Conservation (phyloP, 2,329 filamentous ascomycete species). For the Fusarium mangiferae region DNA sequence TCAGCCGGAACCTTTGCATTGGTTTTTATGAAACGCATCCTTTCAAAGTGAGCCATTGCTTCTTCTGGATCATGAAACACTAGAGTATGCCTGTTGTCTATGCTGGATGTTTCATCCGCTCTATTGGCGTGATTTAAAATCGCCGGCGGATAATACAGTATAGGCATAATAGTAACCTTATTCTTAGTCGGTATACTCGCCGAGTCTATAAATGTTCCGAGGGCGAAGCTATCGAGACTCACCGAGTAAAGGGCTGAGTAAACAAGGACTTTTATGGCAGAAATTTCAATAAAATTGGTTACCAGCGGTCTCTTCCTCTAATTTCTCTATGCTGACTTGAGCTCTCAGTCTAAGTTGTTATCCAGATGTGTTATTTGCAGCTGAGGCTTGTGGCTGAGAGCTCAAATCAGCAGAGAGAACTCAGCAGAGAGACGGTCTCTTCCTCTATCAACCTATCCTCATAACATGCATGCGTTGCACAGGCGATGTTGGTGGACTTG, state of each 20-base stretch:
- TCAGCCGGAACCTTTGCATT: not conserved
- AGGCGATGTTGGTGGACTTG: not conserved
- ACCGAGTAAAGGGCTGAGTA: not conserved
- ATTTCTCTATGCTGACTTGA: no score
- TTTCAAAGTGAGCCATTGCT: not conserved
- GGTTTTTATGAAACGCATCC: not conserved
- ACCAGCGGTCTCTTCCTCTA: not conserved
- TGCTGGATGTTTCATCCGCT: not conserved
- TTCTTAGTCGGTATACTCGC: not conserved
- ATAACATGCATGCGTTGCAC: not conserved
- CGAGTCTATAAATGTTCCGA: not conserved
- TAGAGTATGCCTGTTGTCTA: not conserved
- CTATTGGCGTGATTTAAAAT: not conserved
- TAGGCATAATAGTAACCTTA: not conserved
- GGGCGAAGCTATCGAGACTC: not conserved
- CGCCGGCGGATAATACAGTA: not conserved
- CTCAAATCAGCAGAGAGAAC: no score
- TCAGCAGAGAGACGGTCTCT: no score
- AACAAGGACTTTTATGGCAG: rapidly evolving
- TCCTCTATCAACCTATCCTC: not conserved
- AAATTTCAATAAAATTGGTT: not conserved
- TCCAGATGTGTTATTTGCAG: no score
- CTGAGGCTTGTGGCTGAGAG: no score
- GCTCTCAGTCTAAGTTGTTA: no score
- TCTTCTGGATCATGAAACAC: not conserved